Evolutionary conservation across 2,329 filamentous ascomycete species (phyloP), one percentile per base, ranked within the genome.

Genomic region (Colletotrichum australisinense): DNA sequence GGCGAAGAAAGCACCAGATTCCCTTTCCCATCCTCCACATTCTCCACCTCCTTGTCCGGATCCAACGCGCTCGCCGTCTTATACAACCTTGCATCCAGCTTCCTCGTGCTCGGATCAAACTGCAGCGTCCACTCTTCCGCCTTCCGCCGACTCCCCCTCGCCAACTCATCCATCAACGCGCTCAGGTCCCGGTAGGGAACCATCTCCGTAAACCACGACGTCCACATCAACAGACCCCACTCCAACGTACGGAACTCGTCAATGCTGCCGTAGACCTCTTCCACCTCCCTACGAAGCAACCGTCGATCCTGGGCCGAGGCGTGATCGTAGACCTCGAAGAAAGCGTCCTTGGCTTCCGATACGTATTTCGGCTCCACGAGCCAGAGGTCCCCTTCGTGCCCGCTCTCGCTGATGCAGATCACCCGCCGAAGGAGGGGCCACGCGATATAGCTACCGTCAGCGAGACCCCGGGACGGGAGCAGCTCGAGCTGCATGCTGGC

Each of bases 181-280:
- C 16, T 3, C 6, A 70, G 32, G 22, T 57, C 52, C 7, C 22
- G n/a, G 38, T 49, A 70, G 12, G 67, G 53, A 3, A 67, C 24
- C 35, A 35, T 26, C 28, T 70, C 67, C 12, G 53, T 35, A 16
- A 32, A 30, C 62, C 67, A 70, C 3, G 4, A 3, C 19, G 67
- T 70, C 35, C 53, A 53, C 6, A 70, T n/a, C 9, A 66, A 5
- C 2, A 60, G 30, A 5, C 22, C 52, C 67, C 62, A 67, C 14
- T 38, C 26, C 4, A 59, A 16, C 26, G 59, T 14, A 2, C 67
- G 35, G 2, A 70, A 58, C 9, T 24, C 38, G 1, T 59, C 63
- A 14, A 67, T 1, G 22, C 42, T 70, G 14, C 68, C 68, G 63
- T 67, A 70, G 0, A 60, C 26, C 42, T 70, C 67, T 26, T 67